Evolutionary conservation across 148 eudicot species (phyloP).

Genomic region (Silene conica): DNA sequence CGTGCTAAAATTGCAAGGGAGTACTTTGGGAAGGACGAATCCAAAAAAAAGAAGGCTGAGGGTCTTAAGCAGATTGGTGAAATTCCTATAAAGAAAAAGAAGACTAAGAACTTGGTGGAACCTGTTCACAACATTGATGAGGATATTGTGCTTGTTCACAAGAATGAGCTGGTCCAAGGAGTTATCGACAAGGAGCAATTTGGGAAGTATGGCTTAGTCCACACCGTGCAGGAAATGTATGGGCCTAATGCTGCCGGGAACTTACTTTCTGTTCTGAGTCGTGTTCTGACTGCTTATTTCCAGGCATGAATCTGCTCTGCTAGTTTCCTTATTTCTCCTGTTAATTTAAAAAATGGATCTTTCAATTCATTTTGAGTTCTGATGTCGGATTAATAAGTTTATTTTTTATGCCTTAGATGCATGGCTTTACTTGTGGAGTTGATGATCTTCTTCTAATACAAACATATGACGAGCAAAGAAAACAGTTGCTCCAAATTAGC

Average conservation of each 20-base stretch:
- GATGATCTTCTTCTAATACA: constrained; percentile 80
- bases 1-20: constrained; percentile 71
- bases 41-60: constrained; percentile 31
- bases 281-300: constrained; percentile 65
- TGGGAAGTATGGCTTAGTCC: constrained; percentile 96
- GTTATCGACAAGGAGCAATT: constrained; percentile 99
- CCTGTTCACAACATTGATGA: constrained; percentile 46
- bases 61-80: constrained; percentile 5
- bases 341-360: not conserved
- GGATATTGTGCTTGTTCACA: constrained; percentile 62
- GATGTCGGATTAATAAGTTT: not conserved
- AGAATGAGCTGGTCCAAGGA: constrained; percentile 91
- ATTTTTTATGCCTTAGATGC: constrained; percentile 42
- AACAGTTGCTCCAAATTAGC: constrained; percentile 59
- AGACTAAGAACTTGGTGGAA: constrained; percentile 26
- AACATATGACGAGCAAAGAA: constrained; percentile 50
- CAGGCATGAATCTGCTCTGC: constrained; percentile 45
- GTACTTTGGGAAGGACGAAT: constrained; percentile 55
- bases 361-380: not conserved
- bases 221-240: constrained; percentile 94
- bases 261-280: constrained; percentile 85
- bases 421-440: constrained; percentile 96
- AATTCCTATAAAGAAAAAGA: constrained; percentile 17
- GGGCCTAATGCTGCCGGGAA: constrained; percentile 75
- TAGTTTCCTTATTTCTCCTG: not conserved